Base-by-base conservation (phyloP, 495 filamentous ascomycete genomes). In the Wilcoxina mikolae region DNA sequence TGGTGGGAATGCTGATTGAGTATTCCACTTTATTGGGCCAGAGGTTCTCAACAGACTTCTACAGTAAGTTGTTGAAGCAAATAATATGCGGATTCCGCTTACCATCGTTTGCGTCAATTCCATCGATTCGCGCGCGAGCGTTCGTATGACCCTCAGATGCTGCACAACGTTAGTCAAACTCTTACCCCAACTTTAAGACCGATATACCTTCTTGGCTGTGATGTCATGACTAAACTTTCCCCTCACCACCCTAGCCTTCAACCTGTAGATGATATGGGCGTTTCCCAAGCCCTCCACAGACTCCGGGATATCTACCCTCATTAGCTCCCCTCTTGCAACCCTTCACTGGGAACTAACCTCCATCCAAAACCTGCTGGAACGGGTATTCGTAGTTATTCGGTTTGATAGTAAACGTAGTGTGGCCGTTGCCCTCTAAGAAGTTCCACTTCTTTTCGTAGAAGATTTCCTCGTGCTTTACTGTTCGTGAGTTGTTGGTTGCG, bases 11-110 rank as follows among this genome's bases (percentile, higher is more conserved):
- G 56, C 81, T 80, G 54, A 98, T 83, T 4, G 83, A 84, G 67
- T 96, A 96, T 63, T 91, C 81, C 61, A 95, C 77, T 72, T 98
- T 98, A 68, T 89, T 85, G 10, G 84, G 79, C 91, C 91, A 98
- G 53, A 91, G 78, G 62, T 94, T 94, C 67, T 94, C 85, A 50
- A 94, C 81, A n/a, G 82, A 76, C 78, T 80, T n/a, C 22, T 51
- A 5, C 12, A 18, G 15, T 39, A 5, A 5, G 15, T 39, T 39
- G 35, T 39, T n/a, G n/a, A n/a, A n/a, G n/a, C n/a, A n/a, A n/a
- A 45, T 10, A 18, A 18, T 7, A 45, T 17, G n/a, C 12, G 17
- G 12, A 23, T 12, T 28, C 4, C 11, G 26, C 47, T 58, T 54
- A 61, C 87, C 85, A 89, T 88, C 10, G 84, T 83, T 65, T 91